Evolutionary conservation across 192 early-diverging fungal species (phyloP).

Genomic region (Coemansia sp.): DNA sequence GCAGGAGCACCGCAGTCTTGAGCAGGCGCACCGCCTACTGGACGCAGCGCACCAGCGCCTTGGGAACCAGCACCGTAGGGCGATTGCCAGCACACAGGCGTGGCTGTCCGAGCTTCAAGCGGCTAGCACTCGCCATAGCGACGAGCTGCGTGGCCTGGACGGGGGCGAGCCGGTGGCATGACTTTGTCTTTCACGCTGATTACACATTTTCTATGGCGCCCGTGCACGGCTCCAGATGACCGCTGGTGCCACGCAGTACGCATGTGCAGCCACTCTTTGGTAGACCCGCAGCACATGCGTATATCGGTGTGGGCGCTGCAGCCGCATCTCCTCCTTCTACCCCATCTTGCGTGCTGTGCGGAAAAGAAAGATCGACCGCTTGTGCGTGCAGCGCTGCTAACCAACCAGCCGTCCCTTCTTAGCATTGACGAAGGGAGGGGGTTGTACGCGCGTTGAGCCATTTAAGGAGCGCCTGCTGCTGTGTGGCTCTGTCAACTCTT

Average conservation of each 20-base stretch:
- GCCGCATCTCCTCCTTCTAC: too few relatives aligned
- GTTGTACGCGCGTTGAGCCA: neutral
- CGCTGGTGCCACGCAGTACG: neutral
- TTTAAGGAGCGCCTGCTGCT: slow-evolving; percentile 5
- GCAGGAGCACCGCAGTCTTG: slow-evolving; percentile 43
- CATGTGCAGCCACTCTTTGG: neutral
- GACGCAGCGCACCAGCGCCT: slow-evolving; percentile 21
- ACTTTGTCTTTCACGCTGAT: neutral
- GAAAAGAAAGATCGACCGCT: neutral
- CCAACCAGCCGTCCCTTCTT: neutral
- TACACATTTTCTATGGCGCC: neutral
- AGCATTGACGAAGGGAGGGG: neutral
- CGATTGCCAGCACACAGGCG: slow-evolving; percentile 52
- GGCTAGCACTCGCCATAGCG: slow-evolving; percentile 25
- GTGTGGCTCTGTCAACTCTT: neutral
- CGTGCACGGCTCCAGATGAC: neutral
- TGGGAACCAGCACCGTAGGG: slow-evolving; percentile 21
- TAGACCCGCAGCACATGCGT: neutral
- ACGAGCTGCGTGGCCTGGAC: slow-evolving; percentile 17
- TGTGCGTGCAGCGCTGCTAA: neutral
- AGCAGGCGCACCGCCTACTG: slow-evolving; percentile 21
- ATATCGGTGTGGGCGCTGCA: neutral
- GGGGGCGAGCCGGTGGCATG: slow-evolving; percentile 11
- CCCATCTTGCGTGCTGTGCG: neutral
- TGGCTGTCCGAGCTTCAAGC: slow-evolving; percentile 50